These are phyloP conservation scores for Cornus suecica DNA, from an alignment of 148 eudicot species.

Conservation along the genomic window DNA sequence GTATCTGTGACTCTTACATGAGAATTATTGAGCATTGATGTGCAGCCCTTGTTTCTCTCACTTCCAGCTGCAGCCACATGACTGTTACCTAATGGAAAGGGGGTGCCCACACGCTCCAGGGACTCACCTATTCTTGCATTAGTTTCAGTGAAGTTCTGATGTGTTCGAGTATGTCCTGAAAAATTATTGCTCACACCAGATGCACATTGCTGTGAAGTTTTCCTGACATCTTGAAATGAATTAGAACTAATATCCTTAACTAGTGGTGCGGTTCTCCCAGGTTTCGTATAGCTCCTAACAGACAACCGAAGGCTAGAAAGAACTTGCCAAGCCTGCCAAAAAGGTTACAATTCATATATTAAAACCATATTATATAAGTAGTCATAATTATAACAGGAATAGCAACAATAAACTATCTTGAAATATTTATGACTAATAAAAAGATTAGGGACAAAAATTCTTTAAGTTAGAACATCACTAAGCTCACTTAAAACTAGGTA, in stretches of 20 bases:
- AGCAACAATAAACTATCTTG: not conserved
- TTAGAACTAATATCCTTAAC: constrained; percentile 30
- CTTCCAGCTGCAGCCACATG: constrained; percentile 33
- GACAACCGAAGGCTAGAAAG: constrained; percentile 65
- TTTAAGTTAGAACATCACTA: not conserved
- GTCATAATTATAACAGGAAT: not conserved
- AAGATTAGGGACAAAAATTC: not conserved
- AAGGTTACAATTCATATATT: constrained; percentile 14
- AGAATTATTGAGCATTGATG: constrained; percentile 23
- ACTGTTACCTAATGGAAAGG: constrained; percentile 20
- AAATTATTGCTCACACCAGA: constrained; percentile 23
- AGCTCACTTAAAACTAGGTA: constrained; percentile 5
- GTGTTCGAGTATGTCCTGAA: constrained; percentile 30
- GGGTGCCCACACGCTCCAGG: constrained; percentile 15
- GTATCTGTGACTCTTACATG: constrained; percentile 25
- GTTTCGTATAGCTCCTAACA: constrained; percentile 54
- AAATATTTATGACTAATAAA: not conserved
- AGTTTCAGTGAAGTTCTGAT: constrained; percentile 32
- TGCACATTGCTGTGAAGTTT: constrained; percentile 25
- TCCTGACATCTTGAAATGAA: constrained; percentile 29
- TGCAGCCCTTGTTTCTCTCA: constrained; percentile 27
- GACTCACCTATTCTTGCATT: constrained; percentile 27
- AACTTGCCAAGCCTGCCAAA: constrained; percentile 81
- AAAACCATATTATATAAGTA: not conserved
- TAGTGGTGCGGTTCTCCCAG: constrained; percentile 61